Conservation (phyloP, 2,329 filamentous ascomycete species). For the Ophiosphaerella narmari region DNA sequence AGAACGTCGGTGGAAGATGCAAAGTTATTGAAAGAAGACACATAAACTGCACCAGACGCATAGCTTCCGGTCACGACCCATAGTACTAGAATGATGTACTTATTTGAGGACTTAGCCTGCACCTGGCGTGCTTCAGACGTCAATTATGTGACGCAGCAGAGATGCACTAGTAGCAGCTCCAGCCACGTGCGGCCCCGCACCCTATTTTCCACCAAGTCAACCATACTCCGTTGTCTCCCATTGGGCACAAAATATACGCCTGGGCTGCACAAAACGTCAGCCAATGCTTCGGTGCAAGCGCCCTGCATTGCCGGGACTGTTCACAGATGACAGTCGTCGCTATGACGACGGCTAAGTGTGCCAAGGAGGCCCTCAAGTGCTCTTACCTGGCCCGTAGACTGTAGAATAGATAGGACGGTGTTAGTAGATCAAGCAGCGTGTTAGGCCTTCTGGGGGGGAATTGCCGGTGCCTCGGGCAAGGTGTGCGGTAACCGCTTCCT, state of each 20-base stretch:
- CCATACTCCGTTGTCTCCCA: constrained; percentile 1
- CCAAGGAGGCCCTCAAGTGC: not conserved
- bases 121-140: too few species aligned
- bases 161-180: too few species aligned
- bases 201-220: not conserved
- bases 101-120: too few species aligned
- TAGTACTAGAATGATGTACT: too few species aligned
- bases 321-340: constrained; percentile 5
- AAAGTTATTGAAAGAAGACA: constrained; percentile 52
- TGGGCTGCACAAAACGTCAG: constrained; percentile 5
- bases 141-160: too few species aligned
- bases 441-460: not conserved
- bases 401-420: not conserved
- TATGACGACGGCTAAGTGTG: constrained; percentile 10
- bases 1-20: constrained; percentile 76
- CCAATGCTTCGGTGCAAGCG: constrained; percentile 9
- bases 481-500: constrained; percentile 8
- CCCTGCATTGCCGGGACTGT: not conserved
- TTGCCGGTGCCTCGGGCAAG: constrained; percentile 19
- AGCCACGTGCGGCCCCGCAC: not conserved
- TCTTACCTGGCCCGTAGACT: not conserved
- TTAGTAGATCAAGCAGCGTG: not conserved
- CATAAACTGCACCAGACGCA: not conserved
- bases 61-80: too few species aligned
- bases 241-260: constrained; percentile 2